phyloP scores from a whole-genome alignment of 257 asterid species.

The Verbascum thapsus region DNA sequence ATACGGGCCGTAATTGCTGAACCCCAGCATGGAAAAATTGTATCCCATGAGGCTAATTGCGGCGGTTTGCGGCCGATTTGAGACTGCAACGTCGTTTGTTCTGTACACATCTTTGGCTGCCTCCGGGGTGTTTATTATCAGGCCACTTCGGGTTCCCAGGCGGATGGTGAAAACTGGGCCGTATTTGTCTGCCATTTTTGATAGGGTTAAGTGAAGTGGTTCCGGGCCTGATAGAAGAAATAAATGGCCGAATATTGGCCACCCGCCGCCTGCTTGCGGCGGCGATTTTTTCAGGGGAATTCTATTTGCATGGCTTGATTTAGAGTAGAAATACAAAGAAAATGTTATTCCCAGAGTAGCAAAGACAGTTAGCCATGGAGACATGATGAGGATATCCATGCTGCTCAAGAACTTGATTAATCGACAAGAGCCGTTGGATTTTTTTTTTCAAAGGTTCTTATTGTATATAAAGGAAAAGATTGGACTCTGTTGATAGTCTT shows the following conservation, averaged over 20 bases:
- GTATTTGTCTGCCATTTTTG: constrained; percentile 36
- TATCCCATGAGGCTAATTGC: constrained; percentile 34
- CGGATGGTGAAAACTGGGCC: constrained; percentile 39
- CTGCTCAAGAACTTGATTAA: too few species aligned
- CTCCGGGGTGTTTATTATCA: constrained; percentile 33
- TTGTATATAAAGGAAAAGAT: too few species aligned
- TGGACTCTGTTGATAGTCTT: too few species aligned
- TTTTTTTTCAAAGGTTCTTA: too few species aligned
- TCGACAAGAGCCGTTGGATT: too few species aligned
- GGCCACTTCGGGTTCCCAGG: constrained; percentile 25
- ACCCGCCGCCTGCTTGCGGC: constrained; percentile 35
- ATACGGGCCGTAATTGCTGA: constrained; percentile 32
- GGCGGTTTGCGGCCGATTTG: constrained; percentile 26
- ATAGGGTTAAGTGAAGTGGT: constrained; percentile 30
- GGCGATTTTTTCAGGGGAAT: neutral
- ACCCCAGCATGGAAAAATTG: constrained; percentile 29
- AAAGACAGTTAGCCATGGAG: neutral
- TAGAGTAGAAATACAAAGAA: neutral
- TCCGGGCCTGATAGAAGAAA: constrained; percentile 32
- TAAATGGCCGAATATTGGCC: constrained; percentile 46
- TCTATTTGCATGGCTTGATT: neutral
- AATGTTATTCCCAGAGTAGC: neutral
- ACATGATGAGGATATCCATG: constrained; percentile 17
- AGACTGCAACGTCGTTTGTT: constrained; percentile 26
- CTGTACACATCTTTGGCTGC: constrained; percentile 30